Evolutionary conservation across 2,329 filamentous ascomycete genomes (phyloP).

Genomic region (Exophiala phaeomuriformis): DNA sequence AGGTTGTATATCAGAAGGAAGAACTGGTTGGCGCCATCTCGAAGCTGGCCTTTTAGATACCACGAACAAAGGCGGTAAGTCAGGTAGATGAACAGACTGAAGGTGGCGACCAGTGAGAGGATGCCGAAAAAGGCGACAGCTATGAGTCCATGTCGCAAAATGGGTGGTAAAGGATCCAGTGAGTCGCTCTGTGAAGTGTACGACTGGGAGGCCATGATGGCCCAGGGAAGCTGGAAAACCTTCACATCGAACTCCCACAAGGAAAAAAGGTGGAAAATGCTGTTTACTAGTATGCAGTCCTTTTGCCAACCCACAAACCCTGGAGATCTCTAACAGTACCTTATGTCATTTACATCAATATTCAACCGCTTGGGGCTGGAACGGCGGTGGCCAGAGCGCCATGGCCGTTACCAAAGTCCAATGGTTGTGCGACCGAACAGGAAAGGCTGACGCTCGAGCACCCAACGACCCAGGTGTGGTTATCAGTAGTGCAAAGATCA

Average conservation of each 20-base stretch:
- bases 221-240: not conserved
- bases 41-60: conserved; percentile 42
- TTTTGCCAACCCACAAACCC: not conserved
- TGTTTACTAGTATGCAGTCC: not conserved
- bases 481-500: not conserved
- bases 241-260: not conserved
- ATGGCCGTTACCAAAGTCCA: not conserved
- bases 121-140: conserved; percentile 42
- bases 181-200: conserved; percentile 2
- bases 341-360: not conserved
- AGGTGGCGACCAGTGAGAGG: conserved; percentile 42
- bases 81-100: conserved; percentile 41
- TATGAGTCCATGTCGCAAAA: conserved; percentile 39
- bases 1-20: conserved; percentile 50
- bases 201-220: conserved; percentile 4
- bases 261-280: not conserved
- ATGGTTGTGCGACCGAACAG: not conserved
- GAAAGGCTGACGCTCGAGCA: not conserved
- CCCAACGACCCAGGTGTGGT: not conserved
- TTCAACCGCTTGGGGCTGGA: not conserved
- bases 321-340: not conserved
- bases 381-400: not conserved
- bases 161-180: conserved; percentile 32
- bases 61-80: conserved; percentile 47
- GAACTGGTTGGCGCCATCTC: conserved; percentile 50